Evolutionary conservation across 768 basidiomycete genomes (phyloP).

Genomic region (Royoungia palumana): DNA sequence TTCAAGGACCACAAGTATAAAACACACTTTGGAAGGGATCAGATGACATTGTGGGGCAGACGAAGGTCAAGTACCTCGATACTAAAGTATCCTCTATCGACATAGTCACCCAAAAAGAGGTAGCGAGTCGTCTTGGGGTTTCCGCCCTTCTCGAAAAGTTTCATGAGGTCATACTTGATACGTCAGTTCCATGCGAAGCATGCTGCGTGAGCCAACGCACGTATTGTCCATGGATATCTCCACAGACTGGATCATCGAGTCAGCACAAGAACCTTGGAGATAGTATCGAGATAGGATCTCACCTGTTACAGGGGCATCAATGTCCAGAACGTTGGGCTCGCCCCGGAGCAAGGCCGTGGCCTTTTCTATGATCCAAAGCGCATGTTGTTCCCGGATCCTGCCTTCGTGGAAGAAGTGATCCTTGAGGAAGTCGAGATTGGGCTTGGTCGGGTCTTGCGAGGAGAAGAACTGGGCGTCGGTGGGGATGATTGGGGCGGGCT

Average conservation of each 20-base stretch:
- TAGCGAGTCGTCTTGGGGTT: constrained; percentile 73
- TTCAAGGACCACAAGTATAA: constrained; percentile 63
- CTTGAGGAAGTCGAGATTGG: constrained; percentile 70
- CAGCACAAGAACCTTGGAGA: background rate
- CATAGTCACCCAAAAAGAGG: constrained; percentile 73
- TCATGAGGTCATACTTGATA: constrained; percentile 70
- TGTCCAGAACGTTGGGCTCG: constrained; percentile 65
- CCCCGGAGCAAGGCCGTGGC: constrained; percentile 51
- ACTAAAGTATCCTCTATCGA: constrained; percentile 73
- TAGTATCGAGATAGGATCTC: constrained; percentile 12
- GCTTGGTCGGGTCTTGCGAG: constrained; percentile 56
- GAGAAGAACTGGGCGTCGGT: constrained; percentile 78
- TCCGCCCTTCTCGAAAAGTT: constrained; percentile 74
- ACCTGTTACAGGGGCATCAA: constrained; percentile 75
- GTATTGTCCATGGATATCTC: constrained; percentile 23
- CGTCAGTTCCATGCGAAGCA: constrained; percentile 7
- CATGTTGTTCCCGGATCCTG: constrained; percentile 61
- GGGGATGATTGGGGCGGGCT: constrained; percentile 59
- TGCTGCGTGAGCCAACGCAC: constrained; percentile 17
- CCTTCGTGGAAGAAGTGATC: constrained; percentile 77
- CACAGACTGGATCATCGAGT: constrained; percentile 15
- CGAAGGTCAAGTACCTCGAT: constrained; percentile 52
- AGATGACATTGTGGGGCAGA: background rate
- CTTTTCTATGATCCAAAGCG: constrained; percentile 61
- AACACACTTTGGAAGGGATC: constrained; percentile 39